phyloP scores from a whole-genome alignment of 176 grass and related monocot species.

The Carex parvula region DNA sequence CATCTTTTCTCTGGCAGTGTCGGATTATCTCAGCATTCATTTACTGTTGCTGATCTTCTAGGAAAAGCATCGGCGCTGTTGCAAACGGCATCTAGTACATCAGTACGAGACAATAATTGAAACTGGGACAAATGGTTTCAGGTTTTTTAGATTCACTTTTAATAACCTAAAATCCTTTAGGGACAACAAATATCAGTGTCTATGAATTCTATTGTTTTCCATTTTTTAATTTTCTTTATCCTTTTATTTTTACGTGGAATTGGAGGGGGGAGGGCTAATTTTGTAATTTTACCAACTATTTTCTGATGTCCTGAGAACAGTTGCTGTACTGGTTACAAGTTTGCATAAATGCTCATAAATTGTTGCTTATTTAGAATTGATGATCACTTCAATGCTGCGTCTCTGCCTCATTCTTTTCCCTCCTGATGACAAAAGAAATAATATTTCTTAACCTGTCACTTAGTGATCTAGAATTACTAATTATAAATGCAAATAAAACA shows the following conservation, averaged over 20 bases:
- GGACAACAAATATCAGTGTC: neutral
- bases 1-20: constrained; percentile 66
- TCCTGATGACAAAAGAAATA: neutral
- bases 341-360: neutral
- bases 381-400: neutral
- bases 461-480: neutral
- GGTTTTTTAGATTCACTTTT: neutral
- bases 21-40: constrained; percentile 43
- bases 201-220: neutral
- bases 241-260: neutral
- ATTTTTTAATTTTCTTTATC: neutral
- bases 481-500: neutral
- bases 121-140: neutral
- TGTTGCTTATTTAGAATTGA: neutral
- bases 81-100: neutral
- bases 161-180: neutral
- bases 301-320: neutral
- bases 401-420: neutral
- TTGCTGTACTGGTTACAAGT: neutral
- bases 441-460: neutral
- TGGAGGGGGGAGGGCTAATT: neutral
- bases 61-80: constrained; percentile 36
- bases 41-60: constrained; percentile 37
- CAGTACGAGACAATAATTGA: neutral
- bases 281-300: neutral